Percentiles rank a stretch among this genome's conserved stretches.
Evolutionary conservation across 2,329 filamentous ascomycete genomes (phyloP).

Genomic region (Aspergillus fijiensis): DNA sequence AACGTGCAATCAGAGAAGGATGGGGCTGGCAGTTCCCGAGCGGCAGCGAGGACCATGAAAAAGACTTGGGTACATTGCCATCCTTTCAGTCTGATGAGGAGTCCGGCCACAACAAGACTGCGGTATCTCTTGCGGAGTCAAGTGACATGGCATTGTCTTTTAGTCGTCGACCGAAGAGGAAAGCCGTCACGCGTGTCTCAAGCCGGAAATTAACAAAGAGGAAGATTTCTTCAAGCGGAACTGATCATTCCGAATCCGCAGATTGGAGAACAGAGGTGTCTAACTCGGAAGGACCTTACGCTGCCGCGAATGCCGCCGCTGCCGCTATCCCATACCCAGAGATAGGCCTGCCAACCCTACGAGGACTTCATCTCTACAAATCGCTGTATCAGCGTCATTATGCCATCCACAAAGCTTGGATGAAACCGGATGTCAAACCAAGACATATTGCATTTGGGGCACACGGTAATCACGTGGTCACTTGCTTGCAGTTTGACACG

Average conservation of each 20-base stretch:
- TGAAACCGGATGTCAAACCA: slow-evolving; percentile 75
- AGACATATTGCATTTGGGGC: slow-evolving; percentile 94
- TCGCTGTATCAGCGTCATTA: slow-evolving; percentile 91
- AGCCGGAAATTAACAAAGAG: slow-evolving; percentile 58
- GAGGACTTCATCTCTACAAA: slow-evolving; percentile 89
- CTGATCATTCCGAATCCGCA: slow-evolving; percentile 40
- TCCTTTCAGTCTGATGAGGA: slow-evolving; percentile 43
- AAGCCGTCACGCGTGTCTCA: slow-evolving; percentile 47
- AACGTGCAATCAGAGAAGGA: slow-evolving; percentile 81
- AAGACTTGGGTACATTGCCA: slow-evolving; percentile 66
- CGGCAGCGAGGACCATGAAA: slow-evolving; percentile 72
- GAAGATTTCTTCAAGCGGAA: slow-evolving; percentile 50
- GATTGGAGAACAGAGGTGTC: slow-evolving; percentile 50
- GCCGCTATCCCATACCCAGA: slow-evolving; percentile 77
- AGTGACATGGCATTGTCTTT: slow-evolving; percentile 27
- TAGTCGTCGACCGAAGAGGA: slow-evolving; percentile 47
- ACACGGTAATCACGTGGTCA: slow-evolving; percentile 93
- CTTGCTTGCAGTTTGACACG: slow-evolving; percentile 94
- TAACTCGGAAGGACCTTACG: slow-evolving; percentile 76
- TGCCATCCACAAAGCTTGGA: slow-evolving; percentile 90
- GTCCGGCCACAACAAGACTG: slow-evolving; percentile 14
- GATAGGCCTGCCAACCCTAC: slow-evolving; percentile 73
- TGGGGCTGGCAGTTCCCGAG: slow-evolving; percentile 97
- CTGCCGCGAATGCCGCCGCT: slow-evolving; percentile 78
- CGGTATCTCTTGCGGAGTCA: slow-evolving; percentile 25